Conservation (phyloP, 306 rosid species). For the Alnus glutinosa region DNA sequence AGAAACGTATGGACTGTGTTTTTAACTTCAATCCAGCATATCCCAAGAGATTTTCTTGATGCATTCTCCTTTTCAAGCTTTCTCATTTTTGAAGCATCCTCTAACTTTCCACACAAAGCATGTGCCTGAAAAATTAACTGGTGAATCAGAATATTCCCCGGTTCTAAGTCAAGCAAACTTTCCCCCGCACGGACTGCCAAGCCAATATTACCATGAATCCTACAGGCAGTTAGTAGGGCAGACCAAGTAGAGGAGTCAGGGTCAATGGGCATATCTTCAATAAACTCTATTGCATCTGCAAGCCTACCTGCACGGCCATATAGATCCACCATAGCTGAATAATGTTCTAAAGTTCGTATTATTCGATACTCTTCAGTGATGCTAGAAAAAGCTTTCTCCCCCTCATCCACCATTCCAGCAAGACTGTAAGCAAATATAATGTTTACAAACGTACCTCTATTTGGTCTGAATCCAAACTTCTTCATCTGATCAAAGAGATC, state of each 20-base stretch:
- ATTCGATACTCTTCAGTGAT: conserved; percentile 58
- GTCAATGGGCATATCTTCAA: conserved; percentile 70
- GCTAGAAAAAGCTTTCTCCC: conserved; percentile 62
- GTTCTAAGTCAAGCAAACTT: conserved; percentile 62
- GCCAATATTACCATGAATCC: conserved; percentile 63
- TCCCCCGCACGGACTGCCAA: conserved; percentile 66
- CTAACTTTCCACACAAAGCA: conserved; percentile 56
- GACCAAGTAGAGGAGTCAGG: conserved; percentile 73
- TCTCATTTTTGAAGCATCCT: conserved; percentile 46
- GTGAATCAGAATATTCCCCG: conserved; percentile 50
- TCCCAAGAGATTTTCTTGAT: conserved; percentile 48
- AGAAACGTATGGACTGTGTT: conserved; percentile 61
- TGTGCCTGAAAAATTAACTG: conserved; percentile 59
- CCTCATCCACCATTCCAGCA: conserved; percentile 66
- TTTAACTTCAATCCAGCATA: conserved; percentile 75
- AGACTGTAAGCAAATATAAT: conserved; percentile 71
- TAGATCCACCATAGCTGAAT: conserved; percentile 69
- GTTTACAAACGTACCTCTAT: conserved; percentile 77
- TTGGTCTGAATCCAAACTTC: conserved; percentile 58
- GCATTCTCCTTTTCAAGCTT: conserved; percentile 56
- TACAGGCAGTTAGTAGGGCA: conserved; percentile 72
- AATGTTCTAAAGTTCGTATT: conserved; percentile 72
- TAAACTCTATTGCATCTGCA: conserved; percentile 66
- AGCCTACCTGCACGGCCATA: conserved; percentile 88
- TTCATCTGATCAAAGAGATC: conserved; percentile 66